Evolutionary conservation across 192 early-diverging fungal species (phyloP), one percentile per base, ranked within the genome.

Genomic region (Coemansia sp.): DNA sequence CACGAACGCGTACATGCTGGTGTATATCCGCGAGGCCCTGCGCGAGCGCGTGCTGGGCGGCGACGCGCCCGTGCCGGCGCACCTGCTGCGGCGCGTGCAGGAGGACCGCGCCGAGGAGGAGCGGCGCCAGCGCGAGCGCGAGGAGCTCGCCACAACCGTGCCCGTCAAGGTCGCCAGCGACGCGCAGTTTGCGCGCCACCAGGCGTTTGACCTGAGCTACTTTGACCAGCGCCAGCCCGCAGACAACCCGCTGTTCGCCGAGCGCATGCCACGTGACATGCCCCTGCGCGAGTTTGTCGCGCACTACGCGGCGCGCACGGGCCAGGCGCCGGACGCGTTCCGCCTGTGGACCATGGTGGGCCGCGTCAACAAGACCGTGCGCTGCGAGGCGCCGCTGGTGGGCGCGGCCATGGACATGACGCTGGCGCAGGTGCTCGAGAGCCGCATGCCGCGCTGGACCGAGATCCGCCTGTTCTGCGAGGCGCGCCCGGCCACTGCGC

Each of bases 1-100:
- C 67, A 94, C 92, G 6, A 99, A 97, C 61, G 97, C 97, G 7
- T 99, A 99, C 83, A 97, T 99, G 95, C 80, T 99, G 71, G 95
- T 97, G 24, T 99, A 99, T 58, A 87, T 99, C 40, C 89, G 95
- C 47, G 86, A 93, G 69, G 62, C 76, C 11, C 81, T 88, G 64
- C 71, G 87, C 54, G 88, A 88, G 23, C 60, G 84, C 21, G 83
- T 97, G 23, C 73, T 98, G 51, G 67, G 91, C 5, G 77, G 80
- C 11, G 79, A 83, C 11, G 58, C 77, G 2, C 93, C 96, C 29
- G 88, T 95, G 51, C 95, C 95, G 10, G 75, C 73, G 47, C 94
- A 98, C 69, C 69, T 99, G 51, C 71, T 73, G 27, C 59, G 65
- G 53, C 79, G 86, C 30, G 84, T 91, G 18, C 77, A 87, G 53